A percentile compares a stretch with the other conserved stretches of the same genome.
Conservation (phyloP, 306 rosid genomes). For the Cotoneaster glaucophyllus region DNA sequence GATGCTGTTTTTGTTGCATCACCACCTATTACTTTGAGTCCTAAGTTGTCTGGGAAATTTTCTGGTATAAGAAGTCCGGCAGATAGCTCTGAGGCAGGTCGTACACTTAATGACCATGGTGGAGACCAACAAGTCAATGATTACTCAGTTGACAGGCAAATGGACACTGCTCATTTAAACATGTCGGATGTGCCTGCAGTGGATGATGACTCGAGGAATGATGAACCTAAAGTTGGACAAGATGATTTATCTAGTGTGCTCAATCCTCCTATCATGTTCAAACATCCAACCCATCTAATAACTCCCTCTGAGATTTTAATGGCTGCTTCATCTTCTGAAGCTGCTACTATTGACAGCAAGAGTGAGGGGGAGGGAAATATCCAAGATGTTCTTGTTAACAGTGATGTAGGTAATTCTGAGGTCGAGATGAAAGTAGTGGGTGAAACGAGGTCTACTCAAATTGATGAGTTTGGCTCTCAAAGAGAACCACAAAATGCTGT, state of each 20-base stretch:
- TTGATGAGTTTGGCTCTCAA: slow-evolving; percentile 45
- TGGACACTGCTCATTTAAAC: slow-evolving; percentile 48
- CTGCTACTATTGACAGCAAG: slow-evolving; percentile 46
- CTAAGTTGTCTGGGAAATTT: slow-evolving; percentile 66
- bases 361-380: slow-evolving; percentile 59
- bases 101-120: slow-evolving; percentile 41
- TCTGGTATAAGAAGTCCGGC: slow-evolving; percentile 76
- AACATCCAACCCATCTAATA: slow-evolving; percentile 89
- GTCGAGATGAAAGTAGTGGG: slow-evolving; percentile 81
- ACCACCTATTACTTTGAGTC: slow-evolving; percentile 81
- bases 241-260: slow-evolving; percentile 62
- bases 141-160: slow-evolving; percentile 66
- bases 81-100: slow-evolving; percentile 40
- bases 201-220: slow-evolving; percentile 53
- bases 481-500: slow-evolving; percentile 45
- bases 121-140: slow-evolving; percentile 62
- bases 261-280: slow-evolving; percentile 52
- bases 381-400: slow-evolving; percentile 59
- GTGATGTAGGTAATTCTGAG: slow-evolving; percentile 60
- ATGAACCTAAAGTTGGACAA: slow-evolving; percentile 50
- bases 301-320: slow-evolving; percentile 81
- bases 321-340: slow-evolving; percentile 68
- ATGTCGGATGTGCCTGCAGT: slow-evolving; percentile 47
- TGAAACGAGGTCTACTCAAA: slow-evolving; percentile 60
- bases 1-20: slow-evolving; percentile 60